Percentiles rank a stretch among this genome's conserved stretches.
Evolutionary conservation across 495 filamentous ascomycete species (phyloP).

Genomic region (Neurospora discreta): DNA sequence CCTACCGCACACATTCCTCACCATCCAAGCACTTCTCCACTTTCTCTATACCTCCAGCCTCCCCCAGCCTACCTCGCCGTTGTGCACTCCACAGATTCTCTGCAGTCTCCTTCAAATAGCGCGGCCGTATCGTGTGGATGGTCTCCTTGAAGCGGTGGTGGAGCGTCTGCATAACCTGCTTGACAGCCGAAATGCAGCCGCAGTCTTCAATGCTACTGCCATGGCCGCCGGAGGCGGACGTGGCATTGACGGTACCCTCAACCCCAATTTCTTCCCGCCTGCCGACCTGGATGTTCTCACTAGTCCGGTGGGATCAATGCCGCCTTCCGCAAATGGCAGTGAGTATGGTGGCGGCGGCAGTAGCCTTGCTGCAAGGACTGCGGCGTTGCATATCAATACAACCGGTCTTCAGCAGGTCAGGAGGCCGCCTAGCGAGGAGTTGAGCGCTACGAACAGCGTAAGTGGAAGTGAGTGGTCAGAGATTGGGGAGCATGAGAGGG

Average conservation of each 20-base stretch:
- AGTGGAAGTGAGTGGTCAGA: constrained; percentile 39
- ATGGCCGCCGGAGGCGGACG: constrained; percentile 94
- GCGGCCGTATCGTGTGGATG: constrained; percentile 84
- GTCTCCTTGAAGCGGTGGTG: constrained; percentile 81
- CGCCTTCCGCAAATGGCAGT: constrained; percentile 16
- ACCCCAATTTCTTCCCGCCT: constrained; percentile 35
- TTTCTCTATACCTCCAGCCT: constrained; percentile 89
- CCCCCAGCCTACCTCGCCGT: constrained; percentile 56
- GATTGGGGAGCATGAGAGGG: constrained; percentile 25
- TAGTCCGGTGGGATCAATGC: constrained; percentile 13
- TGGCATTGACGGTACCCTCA: constrained; percentile 44
- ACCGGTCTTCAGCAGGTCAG: constrained; percentile 17
- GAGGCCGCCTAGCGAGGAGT: constrained; percentile 32
- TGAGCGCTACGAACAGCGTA: constrained; percentile 37
- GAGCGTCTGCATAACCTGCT: constrained; percentile 84
- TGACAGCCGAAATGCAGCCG: constrained; percentile 86
- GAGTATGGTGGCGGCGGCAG: constrained; percentile 4
- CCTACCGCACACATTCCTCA: constrained; percentile 83
- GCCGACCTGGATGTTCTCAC: constrained; percentile 15
- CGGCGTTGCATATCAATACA: constrained; percentile 30
- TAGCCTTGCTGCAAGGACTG: constrained; percentile 4
- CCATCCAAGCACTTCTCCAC: constrained; percentile 75
- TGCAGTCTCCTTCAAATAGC: constrained; percentile 92
- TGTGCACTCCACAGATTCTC: constrained; percentile 92
- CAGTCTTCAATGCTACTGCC: constrained; percentile 94